phyloP scores from a whole-genome alignment of 305 asterid genomes.

The Fraxinus latifolia region DNA sequence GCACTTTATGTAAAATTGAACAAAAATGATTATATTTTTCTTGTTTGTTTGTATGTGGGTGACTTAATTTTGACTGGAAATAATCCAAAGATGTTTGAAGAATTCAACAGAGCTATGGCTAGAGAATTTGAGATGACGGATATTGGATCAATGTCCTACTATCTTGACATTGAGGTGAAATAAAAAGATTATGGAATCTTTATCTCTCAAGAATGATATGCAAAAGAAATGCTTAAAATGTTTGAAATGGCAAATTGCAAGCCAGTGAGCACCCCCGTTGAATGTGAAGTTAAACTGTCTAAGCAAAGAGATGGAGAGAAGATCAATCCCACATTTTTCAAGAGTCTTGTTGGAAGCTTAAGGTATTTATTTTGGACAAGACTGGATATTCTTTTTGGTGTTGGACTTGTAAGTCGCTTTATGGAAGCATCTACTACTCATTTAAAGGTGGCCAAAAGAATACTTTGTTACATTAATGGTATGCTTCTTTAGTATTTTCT shows the following conservation, averaged over 20 bases:
- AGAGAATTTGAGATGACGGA: background rate
- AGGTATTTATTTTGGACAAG: background rate
- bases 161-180: background rate
- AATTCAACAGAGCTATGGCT: background rate
- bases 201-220: conserved; percentile 10
- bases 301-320: background rate
- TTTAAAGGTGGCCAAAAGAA: background rate
- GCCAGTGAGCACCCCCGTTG: background rate
- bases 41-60: background rate
- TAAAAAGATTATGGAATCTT: background rate
- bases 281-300: background rate
- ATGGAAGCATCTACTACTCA: background rate
- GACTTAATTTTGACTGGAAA: no score
- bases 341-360: background rate
- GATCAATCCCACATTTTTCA: background rate
- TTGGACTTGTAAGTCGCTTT: background rate
- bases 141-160: background rate
- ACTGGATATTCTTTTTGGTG: background rate
- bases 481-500: background rate
- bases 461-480: background rate
- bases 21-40: background rate
- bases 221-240: background rate
- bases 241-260: background rate
- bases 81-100: no score
- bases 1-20: background rate